phyloP scores from a whole-genome alignment of 2,329 filamentous ascomycete species.

The Fonsecaea multimorphosa region DNA sequence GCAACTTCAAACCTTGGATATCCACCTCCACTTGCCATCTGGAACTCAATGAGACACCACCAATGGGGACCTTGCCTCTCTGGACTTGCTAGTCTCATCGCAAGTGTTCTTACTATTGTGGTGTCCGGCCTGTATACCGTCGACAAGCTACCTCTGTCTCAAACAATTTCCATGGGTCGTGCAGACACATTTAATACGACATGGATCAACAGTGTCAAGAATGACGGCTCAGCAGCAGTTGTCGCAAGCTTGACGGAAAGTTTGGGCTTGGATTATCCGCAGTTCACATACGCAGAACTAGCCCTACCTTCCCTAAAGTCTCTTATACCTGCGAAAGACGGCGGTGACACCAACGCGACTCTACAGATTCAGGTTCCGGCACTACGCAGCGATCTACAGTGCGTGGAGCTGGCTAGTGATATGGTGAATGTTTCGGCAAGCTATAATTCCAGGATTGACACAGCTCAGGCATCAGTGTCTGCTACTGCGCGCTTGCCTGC shows the following conservation, averaged over 20 bases:
- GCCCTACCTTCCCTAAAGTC: constrained; percentile 25
- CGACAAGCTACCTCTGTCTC: constrained; percentile 29
- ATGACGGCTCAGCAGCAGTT: constrained; percentile 31
- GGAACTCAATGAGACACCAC: constrained; percentile 8
- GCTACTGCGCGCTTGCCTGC: constrained; percentile 16
- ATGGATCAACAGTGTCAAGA: constrained; percentile 24
- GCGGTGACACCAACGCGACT: not conserved
- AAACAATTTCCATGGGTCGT: constrained; percentile 33
- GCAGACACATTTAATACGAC: constrained; percentile 38
- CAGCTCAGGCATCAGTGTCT: not conserved
- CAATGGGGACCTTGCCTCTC: constrained; percentile 36
- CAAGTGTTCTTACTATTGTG: constrained; percentile 37
- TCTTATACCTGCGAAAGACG: not conserved
- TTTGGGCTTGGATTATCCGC: constrained; percentile 27
- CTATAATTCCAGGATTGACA: constrained; percentile 7
- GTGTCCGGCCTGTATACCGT: constrained; percentile 44
- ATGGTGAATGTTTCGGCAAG: not conserved
- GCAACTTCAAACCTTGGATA: constrained; percentile 14
- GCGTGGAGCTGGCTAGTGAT: constrained; percentile 3
- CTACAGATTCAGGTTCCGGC: not conserved
- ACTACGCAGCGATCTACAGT: constrained; percentile 14
- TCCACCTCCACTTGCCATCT: constrained; percentile 23
- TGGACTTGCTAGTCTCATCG: constrained; percentile 31
- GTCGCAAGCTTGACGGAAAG: constrained; percentile 32
- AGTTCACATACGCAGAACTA: constrained; percentile 32